Evolutionary conservation across 805 yeast genomes (phyloP), one percentile per base, ranked within the genome.

Genomic region (Candida golubevii): DNA sequence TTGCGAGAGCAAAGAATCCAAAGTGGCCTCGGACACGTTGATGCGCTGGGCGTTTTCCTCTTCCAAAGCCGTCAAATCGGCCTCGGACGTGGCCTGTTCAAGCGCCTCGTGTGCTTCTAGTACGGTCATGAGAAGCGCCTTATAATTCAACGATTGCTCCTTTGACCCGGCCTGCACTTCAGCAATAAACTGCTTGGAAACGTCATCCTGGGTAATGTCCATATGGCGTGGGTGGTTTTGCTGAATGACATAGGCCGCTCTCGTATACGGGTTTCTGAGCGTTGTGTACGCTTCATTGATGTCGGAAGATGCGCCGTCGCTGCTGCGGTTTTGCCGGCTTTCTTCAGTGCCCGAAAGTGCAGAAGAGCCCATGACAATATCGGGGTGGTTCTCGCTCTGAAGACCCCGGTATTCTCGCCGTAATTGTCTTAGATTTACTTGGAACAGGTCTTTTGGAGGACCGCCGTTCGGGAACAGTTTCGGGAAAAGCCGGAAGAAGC

Each of bases 331-430:
- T 29, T 29, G 32, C n/a, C 32, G 11, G 33, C 23, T 29, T 14
- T 30, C 26, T 7, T 37, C n/a, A 8, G 32, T 26, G 6, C 28
- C 42, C 45, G 30, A 47, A 50, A 50, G 51, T 36, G 58, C 48
- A 1, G 57, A 36, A 1, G 63, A 53, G 1, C 67, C 67, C 30
- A 57, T 57, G 14, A 67, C 67, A 47, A 72, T 70, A 66, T 91
- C 99, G 0, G 99, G 99, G 59, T 91, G 99, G 39, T 77, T 73
- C 46, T 74, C 71, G 32, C 85, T 77, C 62, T 91, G 98, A 28
- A 89, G 67, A 8, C 57, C 51, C 33, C 96, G 67, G 61, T 81
- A 91, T 61, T 93, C 98, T 46, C 79, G 75, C 41, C 95, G 75
- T 38, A 91, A 71, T 13, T 65, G 56, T 38, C 72, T 66, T 11